Percentiles rank a stretch among this genome's conserved stretches.
Evolutionary conservation across 495 filamentous ascomycete species (phyloP).

Genomic region (Aeminium ludgeri): DNA sequence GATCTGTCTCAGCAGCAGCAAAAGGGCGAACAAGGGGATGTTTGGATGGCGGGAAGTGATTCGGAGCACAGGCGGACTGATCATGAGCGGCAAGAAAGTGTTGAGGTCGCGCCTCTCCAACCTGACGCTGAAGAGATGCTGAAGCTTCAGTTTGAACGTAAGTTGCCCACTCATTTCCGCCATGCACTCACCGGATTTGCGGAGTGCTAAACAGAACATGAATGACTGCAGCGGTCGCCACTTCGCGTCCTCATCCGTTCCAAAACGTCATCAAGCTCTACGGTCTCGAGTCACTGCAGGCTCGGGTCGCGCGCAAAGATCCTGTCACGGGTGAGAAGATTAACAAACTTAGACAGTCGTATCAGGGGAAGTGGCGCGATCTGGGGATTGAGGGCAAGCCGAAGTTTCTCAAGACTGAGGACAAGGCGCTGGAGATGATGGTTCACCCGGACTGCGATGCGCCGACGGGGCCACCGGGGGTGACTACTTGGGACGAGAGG

Average conservation of each 20-base stretch:
- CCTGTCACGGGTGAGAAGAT: conserved; percentile 52
- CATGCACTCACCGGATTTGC: neutral
- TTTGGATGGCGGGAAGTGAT: conserved; percentile 4
- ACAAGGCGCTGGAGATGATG: conserved; percentile 32
- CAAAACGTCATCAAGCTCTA: conserved; percentile 50
- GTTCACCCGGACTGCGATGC: conserved; percentile 44
- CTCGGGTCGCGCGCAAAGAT: conserved; percentile 47
- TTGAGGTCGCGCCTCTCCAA: neutral
- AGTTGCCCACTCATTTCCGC: conserved; percentile 8
- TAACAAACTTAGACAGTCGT: conserved; percentile 57
- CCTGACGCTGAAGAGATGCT: neutral
- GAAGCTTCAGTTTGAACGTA: conserved; percentile 20
- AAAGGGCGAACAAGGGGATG: conserved; percentile 1
- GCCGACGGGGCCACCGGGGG: conserved; percentile 17
- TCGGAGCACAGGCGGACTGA: conserved; percentile 22
- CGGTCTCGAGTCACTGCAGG: conserved; percentile 40
- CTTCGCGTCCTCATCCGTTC: conserved; percentile 37
- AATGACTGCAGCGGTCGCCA: conserved; percentile 24
- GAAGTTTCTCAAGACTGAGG: conserved; percentile 25
- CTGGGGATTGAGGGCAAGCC: conserved; percentile 47
- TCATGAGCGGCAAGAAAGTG: conserved; percentile 25
- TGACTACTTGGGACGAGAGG: conserved; percentile 51
- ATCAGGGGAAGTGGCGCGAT: conserved; percentile 50
- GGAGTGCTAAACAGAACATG: neutral
- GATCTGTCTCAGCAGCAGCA: conserved; percentile 11